Base-by-base conservation (phyloP, 805 yeast species). In the Barnettozyma salicaria region DNA sequence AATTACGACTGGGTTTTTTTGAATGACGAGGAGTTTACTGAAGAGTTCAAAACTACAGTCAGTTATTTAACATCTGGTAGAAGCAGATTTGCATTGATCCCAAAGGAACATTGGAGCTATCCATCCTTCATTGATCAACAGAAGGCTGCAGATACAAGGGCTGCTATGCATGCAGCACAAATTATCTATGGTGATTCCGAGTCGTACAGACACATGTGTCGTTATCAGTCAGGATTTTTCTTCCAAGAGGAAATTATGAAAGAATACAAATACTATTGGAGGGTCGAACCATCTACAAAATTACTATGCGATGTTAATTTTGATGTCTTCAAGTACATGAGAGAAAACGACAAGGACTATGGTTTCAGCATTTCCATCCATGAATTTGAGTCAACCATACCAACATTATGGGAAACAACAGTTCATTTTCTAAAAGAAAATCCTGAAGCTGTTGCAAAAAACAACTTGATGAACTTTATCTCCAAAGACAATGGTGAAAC, bases 1-100 rank as follows among this genome's bases (percentile, higher is more conserved):
- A 70, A 83, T 45, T 90, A 90, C 56, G 96, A 94, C 50, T 90
- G 97, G 97, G 90, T 88, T 16, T 92, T 90, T 61, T 69, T 92
- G 50, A 90, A 90, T 59, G 96, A 90, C 58, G 86, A 79, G 41
- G 81, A 73, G 30, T 92, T 90, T 63, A 69, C 76, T 34, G 88
- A 85, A 3, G 90, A 85, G 49, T 90, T 92, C 61, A 85, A 76
- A 51, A 61, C 63, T 18, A 71, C 75, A 23, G 83, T 95, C n/a
- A 44, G 74, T 2, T 72, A 82, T 10, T 62, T 87, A 52, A 78
- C 79, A 11, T 76, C 88, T 27, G 97, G 97, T 46, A 68, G 57
- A 5, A 77, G 89, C 30, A 70, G 77, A 45, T 92, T 79, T 53
- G 97, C 95, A 32, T 41, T 68, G 32, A 80, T 90, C 49, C 92